Evolutionary conservation across 2,329 filamentous ascomycete species (phyloP).

Genomic region (Arthrobotrys iridis): DNA sequence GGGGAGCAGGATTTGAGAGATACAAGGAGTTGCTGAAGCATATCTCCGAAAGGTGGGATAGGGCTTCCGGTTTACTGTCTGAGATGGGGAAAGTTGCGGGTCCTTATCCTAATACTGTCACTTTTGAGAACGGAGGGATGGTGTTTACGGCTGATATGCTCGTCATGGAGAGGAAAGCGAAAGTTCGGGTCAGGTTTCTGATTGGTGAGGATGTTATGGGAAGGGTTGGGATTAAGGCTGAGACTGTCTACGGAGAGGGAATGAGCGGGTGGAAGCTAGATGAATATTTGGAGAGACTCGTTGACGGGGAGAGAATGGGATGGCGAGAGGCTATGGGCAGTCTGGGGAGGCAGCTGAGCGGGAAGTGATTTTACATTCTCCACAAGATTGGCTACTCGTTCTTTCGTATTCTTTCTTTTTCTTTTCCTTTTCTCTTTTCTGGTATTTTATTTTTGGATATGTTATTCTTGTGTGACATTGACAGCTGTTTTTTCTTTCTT

Average conservation of each 20-base stretch:
- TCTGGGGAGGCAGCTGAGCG: slow-evolving; percentile 27
- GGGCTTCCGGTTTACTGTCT: slow-evolving; percentile 69
- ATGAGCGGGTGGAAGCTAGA: slow-evolving; percentile 79
- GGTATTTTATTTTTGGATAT: not conserved
- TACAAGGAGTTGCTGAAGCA: slow-evolving; percentile 69
- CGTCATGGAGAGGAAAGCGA: slow-evolving; percentile 73
- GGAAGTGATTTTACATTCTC: not conserved
- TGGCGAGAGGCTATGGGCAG: slow-evolving; percentile 49
- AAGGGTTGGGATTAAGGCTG: slow-evolving; percentile 69
- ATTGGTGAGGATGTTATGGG: slow-evolving; percentile 66
- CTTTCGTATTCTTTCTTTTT: not conserved
- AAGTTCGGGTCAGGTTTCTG: slow-evolving; percentile 69
- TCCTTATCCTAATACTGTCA: slow-evolving; percentile 72
- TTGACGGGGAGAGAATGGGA: slow-evolving; percentile 35
- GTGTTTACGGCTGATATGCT: slow-evolving; percentile 73
- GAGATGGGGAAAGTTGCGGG: slow-evolving; percentile 72
- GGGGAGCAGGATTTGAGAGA: slow-evolving; percentile 70
- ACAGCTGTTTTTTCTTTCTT: too few species aligned
- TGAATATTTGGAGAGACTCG: slow-evolving; percentile 72
- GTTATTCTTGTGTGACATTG: too few species aligned
- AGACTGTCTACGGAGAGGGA: slow-evolving; percentile 78
- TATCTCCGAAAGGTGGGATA: slow-evolving; percentile 74
- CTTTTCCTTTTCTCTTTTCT: not conserved
- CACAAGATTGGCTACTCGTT: too few species aligned
- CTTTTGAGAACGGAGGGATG: slow-evolving; percentile 71